phyloP scores from a whole-genome alignment of 2,329 filamentous ascomycete species.

The Exserohilum turcica region DNA sequence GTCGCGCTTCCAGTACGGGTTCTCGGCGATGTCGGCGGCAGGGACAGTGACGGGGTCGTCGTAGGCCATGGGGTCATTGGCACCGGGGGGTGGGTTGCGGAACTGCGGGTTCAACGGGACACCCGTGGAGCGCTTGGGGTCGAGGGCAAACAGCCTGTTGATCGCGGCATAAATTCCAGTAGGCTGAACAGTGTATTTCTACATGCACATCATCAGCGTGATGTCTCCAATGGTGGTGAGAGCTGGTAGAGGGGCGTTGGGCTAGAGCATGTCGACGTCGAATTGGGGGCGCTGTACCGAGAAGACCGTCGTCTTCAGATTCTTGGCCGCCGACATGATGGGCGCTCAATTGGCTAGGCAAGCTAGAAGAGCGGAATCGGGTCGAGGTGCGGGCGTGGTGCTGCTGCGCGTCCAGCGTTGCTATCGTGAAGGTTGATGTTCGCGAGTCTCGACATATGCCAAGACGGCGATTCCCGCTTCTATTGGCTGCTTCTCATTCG shows the following conservation, averaged over 20 bases:
- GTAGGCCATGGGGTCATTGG: slow-evolving; percentile 71
- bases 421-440: slow-evolving; percentile 36
- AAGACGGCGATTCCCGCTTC: slow-evolving; percentile 29
- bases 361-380: slow-evolving; percentile 24
- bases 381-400: slow-evolving; percentile 30
- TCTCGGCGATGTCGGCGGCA: slow-evolving; percentile 87
- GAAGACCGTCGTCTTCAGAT: slow-evolving; percentile 36
- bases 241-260: slow-evolving; percentile 14
- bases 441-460: slow-evolving; percentile 29
- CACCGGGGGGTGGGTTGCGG: slow-evolving; percentile 83
- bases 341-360: slow-evolving; percentile 16
- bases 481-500: slow-evolving; percentile 24
- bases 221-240: background rate
- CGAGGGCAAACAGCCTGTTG: slow-evolving; percentile 77
- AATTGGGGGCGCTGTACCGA: slow-evolving; percentile 28
- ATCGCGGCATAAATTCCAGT: slow-evolving; percentile 85
- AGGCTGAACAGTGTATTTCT: slow-evolving; percentile 98
- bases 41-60: slow-evolving; percentile 82
- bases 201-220: slow-evolving; percentile 18
- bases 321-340: slow-evolving; percentile 43
- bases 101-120: slow-evolving; percentile 91
- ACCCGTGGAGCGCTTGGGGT: slow-evolving; percentile 87
- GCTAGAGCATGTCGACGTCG: slow-evolving; percentile 1
- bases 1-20: slow-evolving; percentile 97
- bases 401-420: slow-evolving; percentile 22